phyloP scores from a whole-genome alignment of 257 asterid species.

The Nicotiana paniculata region DNA sequence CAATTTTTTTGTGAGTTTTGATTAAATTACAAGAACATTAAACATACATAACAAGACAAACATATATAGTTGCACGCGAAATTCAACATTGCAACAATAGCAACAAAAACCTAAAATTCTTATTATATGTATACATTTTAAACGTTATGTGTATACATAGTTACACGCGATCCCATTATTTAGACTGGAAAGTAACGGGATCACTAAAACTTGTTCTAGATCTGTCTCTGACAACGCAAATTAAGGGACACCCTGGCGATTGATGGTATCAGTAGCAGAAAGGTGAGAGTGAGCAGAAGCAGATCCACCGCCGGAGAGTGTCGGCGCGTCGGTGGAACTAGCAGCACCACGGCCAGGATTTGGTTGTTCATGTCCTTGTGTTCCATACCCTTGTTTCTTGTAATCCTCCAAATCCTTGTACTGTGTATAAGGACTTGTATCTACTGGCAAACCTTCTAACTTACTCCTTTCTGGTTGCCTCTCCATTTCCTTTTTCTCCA shows the following conservation, averaged over 20 bases:
- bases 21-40: too few species aligned
- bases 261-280: constrained; percentile 32
- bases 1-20: too few species aligned
- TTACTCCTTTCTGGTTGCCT: constrained; percentile 22
- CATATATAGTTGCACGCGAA: too few species aligned
- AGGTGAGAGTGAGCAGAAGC: constrained; percentile 23
- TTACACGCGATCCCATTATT: too few species aligned
- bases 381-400: constrained; percentile 73
- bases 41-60: too few species aligned
- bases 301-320: constrained; percentile 27
- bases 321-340: constrained; percentile 86
- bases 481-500: constrained; percentile 20
- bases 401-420: constrained; percentile 82
- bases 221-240: neutral
- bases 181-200: neutral
- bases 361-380: constrained; percentile 71
- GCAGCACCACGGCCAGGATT: constrained; percentile 83
- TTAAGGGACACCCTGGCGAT: constrained; percentile 24
- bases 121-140: neutral
- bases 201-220: neutral
- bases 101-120: too few species aligned
- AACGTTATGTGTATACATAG: neutral
- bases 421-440: constrained; percentile 78
- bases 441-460: constrained; percentile 56
- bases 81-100: too few species aligned